These are phyloP conservation scores for Ascochyta viciae-villosae DNA, from an alignment of 2,329 filamentous ascomycete genomes.

Conservation along the genomic window DNA sequence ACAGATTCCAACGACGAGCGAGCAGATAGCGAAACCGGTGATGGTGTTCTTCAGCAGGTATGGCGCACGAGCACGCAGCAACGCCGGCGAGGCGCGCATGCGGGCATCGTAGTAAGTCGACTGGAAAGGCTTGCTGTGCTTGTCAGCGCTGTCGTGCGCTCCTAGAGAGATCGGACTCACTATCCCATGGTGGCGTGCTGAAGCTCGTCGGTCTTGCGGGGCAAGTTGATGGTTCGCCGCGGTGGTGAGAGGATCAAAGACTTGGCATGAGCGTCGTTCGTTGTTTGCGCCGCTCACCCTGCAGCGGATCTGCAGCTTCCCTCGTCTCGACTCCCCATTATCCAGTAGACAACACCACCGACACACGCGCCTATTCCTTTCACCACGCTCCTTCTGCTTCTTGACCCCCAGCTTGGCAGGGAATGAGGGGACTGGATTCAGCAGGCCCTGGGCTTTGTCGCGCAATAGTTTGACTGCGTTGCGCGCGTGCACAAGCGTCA, in stretches of 20 bases:
- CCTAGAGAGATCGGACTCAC: constrained; percentile 28
- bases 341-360: constrained; percentile 28
- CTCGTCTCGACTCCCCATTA: constrained; percentile 12
- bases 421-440: constrained; percentile 35
- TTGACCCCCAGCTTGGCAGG: constrained; percentile 30
- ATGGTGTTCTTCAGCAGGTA: constrained; percentile 90
- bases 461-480: constrained; percentile 38
- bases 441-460: constrained; percentile 39
- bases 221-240: constrained; percentile 25
- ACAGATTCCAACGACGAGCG: constrained; percentile 87
- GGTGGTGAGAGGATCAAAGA: constrained; percentile 25
- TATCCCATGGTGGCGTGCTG: constrained; percentile 44
- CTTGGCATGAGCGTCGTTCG: constrained; percentile 7
- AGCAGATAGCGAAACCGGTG: constrained; percentile 77
- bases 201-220: constrained; percentile 28
- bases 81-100: constrained; percentile 83
- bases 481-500: constrained; percentile 42
- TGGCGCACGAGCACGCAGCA: constrained; percentile 89
- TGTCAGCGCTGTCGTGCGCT: constrained; percentile 19
- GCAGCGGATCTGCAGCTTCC: constrained; percentile 9
- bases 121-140: constrained; percentile 55
- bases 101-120: constrained; percentile 92
- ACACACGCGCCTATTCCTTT: constrained; percentile 28
- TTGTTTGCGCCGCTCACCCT: constrained; percentile 6
- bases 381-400: constrained; percentile 33